Evolutionary conservation across 495 filamentous ascomycete species (phyloP), one percentile per base, ranked within the genome.

Genomic region (Parachaetomium inaequale): DNA sequence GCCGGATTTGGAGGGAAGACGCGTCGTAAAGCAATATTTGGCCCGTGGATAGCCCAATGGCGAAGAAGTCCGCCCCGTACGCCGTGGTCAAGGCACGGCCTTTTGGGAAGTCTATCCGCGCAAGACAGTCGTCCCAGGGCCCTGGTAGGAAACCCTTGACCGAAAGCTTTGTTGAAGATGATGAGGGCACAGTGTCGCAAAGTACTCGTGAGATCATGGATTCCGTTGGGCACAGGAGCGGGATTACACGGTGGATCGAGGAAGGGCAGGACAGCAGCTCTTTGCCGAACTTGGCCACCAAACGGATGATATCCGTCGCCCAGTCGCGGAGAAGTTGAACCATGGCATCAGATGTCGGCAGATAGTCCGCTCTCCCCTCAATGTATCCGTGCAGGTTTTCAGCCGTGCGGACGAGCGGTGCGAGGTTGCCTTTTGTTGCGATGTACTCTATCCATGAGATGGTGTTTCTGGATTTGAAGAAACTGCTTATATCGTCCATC

Each of bases 221-320:
- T 0, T 67, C 64, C 7, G 66, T 36, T 2, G 75, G 75, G 51
- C 72, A 75, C n/a, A 77, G 62, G 14, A 69, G 55, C 17, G 68
- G 73, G 14, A 74, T 74, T 7, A 75, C 55, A 38, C 11, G 59
- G 38, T 75, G 67, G n/a, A 75, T 74, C n/a, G 75, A 68, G 2
- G 67, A 68, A 8, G 73, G 75, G 32, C 63, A 69, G 10, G 55
- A 28, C 6, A 72, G 52, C 0, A 77, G 65, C 52, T 70, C 64
- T 4, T 59, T 36, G 14, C 63, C 46, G 55, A 77, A 77, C 50
- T 72, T 74, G 43, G 68, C 69, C 10, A 67, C 63, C 10, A 77
- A 66, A 7, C 73, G 71, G 21, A 71, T 67, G 40, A 75, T 56
- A 32, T 77, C 75, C 26, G 63, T 72, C 21, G 63, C 63, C 73